A percentile compares a stretch with the other conserved stretches of the same genome.
phyloP scores from a whole-genome alignment of 106 monocot genomes.

The Chionographis japonica region DNA sequence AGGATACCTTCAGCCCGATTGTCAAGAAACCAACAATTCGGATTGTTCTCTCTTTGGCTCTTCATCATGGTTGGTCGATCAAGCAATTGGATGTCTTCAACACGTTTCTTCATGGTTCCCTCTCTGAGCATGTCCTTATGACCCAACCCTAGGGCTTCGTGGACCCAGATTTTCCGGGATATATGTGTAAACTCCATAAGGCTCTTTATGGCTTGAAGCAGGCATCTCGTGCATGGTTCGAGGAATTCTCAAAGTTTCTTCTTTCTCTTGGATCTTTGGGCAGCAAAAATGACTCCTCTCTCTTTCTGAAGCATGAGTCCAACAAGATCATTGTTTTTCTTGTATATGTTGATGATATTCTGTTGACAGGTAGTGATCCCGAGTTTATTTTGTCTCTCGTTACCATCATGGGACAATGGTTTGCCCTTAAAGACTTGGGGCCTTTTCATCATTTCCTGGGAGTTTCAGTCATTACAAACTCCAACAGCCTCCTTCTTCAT shows the following conservation, averaged over 20 bases:
- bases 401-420: neutral
- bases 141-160: too few relatives aligned
- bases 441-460: conserved; percentile 7
- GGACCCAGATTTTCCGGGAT: too few relatives aligned
- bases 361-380: neutral
- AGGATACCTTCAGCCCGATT: conserved; percentile 11
- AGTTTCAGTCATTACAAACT: neutral
- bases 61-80: too few relatives aligned
- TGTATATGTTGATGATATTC: conserved; percentile 12
- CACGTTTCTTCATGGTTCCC: too few relatives aligned
- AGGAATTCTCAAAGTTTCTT: neutral
- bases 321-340: too few relatives aligned
- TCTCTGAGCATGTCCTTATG: too few relatives aligned
- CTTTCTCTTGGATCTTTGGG: neutral
- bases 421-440: conserved; percentile 3
- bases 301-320: too few relatives aligned
- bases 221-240: neutral
- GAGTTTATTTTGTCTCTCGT: neutral
- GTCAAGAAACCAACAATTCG: too few relatives aligned
- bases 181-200: too few relatives aligned
- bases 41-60: too few relatives aligned
- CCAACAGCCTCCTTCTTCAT: neutral
- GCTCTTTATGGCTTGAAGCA: conserved; percentile 15
- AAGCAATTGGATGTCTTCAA: too few relatives aligned
- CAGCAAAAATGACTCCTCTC: neutral